Evolutionary conservation across 1,284 basidiomycete species (phyloP).

Genomic region (Puccinia hordei): DNA sequence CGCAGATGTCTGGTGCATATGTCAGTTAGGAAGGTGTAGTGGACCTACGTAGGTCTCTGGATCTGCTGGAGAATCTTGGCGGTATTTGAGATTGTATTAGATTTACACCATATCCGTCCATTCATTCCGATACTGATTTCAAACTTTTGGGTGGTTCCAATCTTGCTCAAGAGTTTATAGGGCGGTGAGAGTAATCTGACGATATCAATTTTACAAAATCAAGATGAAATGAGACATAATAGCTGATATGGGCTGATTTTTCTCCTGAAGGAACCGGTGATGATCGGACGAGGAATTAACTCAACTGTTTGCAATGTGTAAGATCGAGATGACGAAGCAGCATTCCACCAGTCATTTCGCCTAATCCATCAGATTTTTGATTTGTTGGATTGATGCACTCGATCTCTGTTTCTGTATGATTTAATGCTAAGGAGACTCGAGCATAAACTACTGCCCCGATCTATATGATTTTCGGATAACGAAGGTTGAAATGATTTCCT

Average conservation of each 20-base stretch:
- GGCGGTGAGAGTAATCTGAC: slow-evolving; percentile 72
- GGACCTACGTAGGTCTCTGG: not conserved
- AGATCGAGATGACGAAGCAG: slow-evolving; percentile 65
- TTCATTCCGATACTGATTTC: slow-evolving; percentile 78
- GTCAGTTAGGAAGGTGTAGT: not conserved
- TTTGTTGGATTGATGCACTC: slow-evolving; percentile 84
- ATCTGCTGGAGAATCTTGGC: slow-evolving; percentile 64
- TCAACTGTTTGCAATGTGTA: slow-evolving; percentile 73
- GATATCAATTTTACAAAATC: slow-evolving; percentile 5
- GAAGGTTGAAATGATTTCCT: slow-evolving; percentile 1
- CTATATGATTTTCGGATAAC: slow-evolving; percentile 61
- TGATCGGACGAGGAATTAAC: slow-evolving; percentile 56
- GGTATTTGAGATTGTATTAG: slow-evolving; percentile 69
- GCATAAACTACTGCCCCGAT: slow-evolving; percentile 78
- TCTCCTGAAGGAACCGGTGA: not conserved
- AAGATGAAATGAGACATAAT: slow-evolving; percentile 29
- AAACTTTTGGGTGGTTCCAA: slow-evolving; percentile 73
- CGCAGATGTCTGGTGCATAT: not conserved
- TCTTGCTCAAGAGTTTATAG: slow-evolving; percentile 70
- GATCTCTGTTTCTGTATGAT: slow-evolving; percentile 84
- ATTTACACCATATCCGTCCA: slow-evolving; percentile 75
- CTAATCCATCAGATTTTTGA: slow-evolving; percentile 77
- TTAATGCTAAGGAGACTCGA: slow-evolving; percentile 78
- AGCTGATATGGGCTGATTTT: slow-evolving; percentile 10
- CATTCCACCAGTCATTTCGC: slow-evolving; percentile 78